Evolutionary conservation across 1,284 basidiomycete genomes (phyloP), one percentile per base, ranked within the genome.

Genomic region (Sporisorium iseilematis-ciliati): DNA sequence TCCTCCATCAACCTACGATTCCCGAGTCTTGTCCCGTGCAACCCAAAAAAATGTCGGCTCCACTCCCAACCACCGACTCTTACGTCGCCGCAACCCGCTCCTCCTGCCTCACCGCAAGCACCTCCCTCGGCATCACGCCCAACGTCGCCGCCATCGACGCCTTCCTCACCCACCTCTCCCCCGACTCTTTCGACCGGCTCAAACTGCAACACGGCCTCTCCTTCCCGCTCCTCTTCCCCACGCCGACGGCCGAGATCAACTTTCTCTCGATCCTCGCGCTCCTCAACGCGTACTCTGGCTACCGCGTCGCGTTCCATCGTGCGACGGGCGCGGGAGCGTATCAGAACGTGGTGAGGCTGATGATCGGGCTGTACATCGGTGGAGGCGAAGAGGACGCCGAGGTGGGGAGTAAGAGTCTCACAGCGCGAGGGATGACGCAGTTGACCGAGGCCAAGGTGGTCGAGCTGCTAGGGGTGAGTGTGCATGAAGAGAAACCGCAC

Each of bases 401-500:
- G 10, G 57, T 65, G 10, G 75, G 73, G 0, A 45, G 57, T 10
- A 21, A 40, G 1, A 26, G 25, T 4, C 52, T 83, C 18, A 74
- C 60, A 23, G 72, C 77, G 3, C 40, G 70, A 18, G 77, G 72
- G 0, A 65, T 84, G 50, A 45, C 4, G 2, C 41, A 7, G 8
- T 58, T 83, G 35, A 61, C 48, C 2, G 55, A 75, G 21, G 56
- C 56, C 1, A 65, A 55, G 21, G 65, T 84, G 8, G 77, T 80
- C 3, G 74, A 74, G 20, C 20, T 81, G 8, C 23, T 81, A 7
- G 71, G 77, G 4, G 79, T 83, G 7, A 64, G 73, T 35, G 65
- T 80, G 20, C 80, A 82, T 80, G 85, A 89, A 45, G 94, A 96
- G 85, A 87, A 87, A 59, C 87, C 89, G 25, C 93, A 95, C 81